A percentile compares a stretch with the other conserved stretches of the same genome.
Conservation (phyloP, 2,329 filamentous ascomycete genomes). For the Sarocladium strictum region DNA sequence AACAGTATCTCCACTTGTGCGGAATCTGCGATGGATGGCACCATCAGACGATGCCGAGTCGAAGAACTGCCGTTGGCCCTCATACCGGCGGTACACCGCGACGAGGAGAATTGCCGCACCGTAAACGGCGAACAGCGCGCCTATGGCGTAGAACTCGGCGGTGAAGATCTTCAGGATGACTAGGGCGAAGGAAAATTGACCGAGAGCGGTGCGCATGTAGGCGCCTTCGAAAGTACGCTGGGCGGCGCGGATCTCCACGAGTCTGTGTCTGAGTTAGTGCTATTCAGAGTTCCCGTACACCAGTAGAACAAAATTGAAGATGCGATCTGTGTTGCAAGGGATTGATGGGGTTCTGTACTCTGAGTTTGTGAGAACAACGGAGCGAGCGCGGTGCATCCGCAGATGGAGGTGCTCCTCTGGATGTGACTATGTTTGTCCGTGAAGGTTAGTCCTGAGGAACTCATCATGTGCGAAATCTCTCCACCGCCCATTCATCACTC, state of each 20-base stretch:
- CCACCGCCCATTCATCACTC: neutral
- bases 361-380: constrained; percentile 68
- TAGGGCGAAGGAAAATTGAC: constrained; percentile 91
- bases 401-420: constrained; percentile 68
- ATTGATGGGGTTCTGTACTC: constrained; percentile 41
- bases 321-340: neutral
- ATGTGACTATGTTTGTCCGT: constrained; percentile 48
- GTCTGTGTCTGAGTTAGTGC: too few relatives aligned
- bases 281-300: too few relatives aligned
- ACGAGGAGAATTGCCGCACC: constrained; percentile 79
- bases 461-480: too few relatives aligned
- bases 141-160: constrained; percentile 91
- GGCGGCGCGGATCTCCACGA: constrained; percentile 90
- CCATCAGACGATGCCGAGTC: constrained; percentile 32
- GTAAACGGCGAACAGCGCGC: constrained; percentile 91
- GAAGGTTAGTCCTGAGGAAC: too few relatives aligned
- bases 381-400: constrained; percentile 73
- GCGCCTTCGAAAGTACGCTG: constrained; percentile 97
- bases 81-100: constrained; percentile 77
- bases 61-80: constrained; percentile 95
- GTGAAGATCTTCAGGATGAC: constrained; percentile 93
- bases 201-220: constrained; percentile 89
- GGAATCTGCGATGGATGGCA: constrained; percentile 45
- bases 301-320: neutral
- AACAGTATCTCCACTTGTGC: constrained; percentile 59